A percentile compares a stretch with the other conserved stretches of the same genome.
These are phyloP conservation scores for Calonectria multiphialidica DNA, from an alignment of 2,329 filamentous ascomycete genomes.

Conservation along the genomic window DNA sequence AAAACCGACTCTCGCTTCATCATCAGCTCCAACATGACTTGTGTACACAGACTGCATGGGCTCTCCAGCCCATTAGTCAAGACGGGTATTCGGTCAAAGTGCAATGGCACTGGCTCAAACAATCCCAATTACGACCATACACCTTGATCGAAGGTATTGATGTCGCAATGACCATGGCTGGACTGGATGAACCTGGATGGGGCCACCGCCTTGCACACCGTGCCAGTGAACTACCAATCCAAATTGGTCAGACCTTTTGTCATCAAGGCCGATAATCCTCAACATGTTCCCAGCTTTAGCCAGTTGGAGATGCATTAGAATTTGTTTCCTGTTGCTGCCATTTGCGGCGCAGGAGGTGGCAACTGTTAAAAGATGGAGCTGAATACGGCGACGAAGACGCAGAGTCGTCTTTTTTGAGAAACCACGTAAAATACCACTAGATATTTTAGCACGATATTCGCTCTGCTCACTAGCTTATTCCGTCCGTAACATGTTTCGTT, in stretches of 20 bases:
- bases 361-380: background rate
- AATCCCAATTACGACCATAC: background rate
- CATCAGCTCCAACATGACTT: background rate
- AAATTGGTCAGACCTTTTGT: constrained; percentile 9
- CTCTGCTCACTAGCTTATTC: too few species aligned
- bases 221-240: background rate
- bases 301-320: constrained; percentile 16
- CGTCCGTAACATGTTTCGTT: too few species aligned
- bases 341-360: background rate
- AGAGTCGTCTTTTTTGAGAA: too few species aligned
- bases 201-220: background rate
- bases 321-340: background rate
- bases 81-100: background rate
- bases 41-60: background rate
- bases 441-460: too few species aligned
- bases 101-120: background rate
- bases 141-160: background rate
- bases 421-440: too few species aligned
- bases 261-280: background rate
- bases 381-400: background rate
- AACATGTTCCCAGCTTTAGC: constrained; percentile 1
- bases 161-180: background rate
- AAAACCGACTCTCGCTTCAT: background rate
- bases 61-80: background rate
- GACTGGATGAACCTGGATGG: background rate